Evolutionary conservation across 176 grass and related monocot genomes (phyloP).

Genomic region (Dendrocalamus sinicus): DNA sequence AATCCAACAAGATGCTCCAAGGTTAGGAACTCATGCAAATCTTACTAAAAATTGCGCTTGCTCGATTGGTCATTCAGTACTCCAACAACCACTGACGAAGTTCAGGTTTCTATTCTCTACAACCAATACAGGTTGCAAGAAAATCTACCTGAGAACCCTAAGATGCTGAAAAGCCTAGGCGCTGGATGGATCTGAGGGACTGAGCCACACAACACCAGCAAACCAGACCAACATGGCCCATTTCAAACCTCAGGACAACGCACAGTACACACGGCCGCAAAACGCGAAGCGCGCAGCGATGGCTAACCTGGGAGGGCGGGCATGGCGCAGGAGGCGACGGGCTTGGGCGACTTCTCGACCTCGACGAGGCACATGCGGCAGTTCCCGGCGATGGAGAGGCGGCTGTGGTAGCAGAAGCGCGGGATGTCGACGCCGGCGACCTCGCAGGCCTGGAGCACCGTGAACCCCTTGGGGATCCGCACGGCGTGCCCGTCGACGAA

Average conservation of each 20-base stretch:
- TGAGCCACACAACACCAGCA: background rate
- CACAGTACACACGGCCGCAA: background rate
- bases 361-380: constrained; percentile 99
- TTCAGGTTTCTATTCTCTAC: background rate
- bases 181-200: constrained; percentile 37
- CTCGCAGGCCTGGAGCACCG: constrained; percentile 97
- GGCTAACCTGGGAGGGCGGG: constrained; percentile 79
- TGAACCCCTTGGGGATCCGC: constrained; percentile 94
- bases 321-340: constrained; percentile 98
- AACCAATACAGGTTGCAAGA: background rate
- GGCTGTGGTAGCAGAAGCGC: constrained; percentile 95
- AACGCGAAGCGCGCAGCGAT: background rate
- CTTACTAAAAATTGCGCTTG: background rate
- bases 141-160: background rate
- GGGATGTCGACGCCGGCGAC: constrained; percentile 95
- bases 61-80: background rate
- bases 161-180: background rate
- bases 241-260: background rate
- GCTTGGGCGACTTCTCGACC: constrained; percentile 99
- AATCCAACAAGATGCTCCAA: constrained; percentile 32
- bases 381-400: constrained; percentile 88
- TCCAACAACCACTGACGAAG: background rate
- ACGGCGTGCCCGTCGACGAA: constrained; percentile 94
- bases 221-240: background rate
- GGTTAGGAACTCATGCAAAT: background rate